Percentiles rank a stretch among this genome's conserved stretches.
These are phyloP conservation scores for Dipteronia dyeriana DNA, from an alignment of 345 rosid species.

Conservation along the genomic window DNA sequence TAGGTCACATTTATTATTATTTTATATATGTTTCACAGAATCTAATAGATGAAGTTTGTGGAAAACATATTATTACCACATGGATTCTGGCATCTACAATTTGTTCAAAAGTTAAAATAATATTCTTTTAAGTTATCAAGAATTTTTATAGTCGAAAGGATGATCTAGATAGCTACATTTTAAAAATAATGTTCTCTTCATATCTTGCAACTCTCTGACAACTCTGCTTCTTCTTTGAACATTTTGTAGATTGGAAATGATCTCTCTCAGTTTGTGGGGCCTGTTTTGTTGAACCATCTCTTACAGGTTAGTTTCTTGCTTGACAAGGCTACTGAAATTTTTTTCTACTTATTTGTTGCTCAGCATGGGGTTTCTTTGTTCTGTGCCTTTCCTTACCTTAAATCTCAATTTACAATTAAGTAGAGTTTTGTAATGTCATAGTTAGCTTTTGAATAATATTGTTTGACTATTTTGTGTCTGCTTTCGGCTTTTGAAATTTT, in stretches of 20 bases:
- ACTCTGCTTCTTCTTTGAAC: conserved; percentile 35
- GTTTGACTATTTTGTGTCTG: too few relatives aligned
- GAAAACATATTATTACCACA: not conserved
- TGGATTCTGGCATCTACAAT: conserved; percentile 11
- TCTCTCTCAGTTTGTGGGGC: conserved; percentile 89
- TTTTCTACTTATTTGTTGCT: not conserved
- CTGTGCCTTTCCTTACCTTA: conserved; percentile 9
- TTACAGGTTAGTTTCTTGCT: conserved; percentile 54
- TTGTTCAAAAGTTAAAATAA: not conserved
- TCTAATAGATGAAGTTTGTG: not conserved
- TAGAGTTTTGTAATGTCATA: too few relatives aligned
- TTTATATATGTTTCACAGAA: not conserved
- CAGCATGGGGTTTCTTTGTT: not conserved
- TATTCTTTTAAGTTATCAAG: not conserved
- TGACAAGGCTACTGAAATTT: not conserved
- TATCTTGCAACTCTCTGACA: conserved; percentile 21
- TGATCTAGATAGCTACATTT: conserved; percentile 9
- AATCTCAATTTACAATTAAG: not conserved
- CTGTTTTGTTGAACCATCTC: conserved; percentile 73
- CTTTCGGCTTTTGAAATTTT: conserved; percentile 9
- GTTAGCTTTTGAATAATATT: too few relatives aligned
- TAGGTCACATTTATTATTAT: not conserved
- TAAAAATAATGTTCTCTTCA: conserved; percentile 23
- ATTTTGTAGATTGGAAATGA: conserved; percentile 70
- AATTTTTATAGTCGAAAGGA: not conserved